These are phyloP conservation scores for Camellia lanceoleosa DNA, from an alignment of 148 eudicot genomes.

Conservation along the genomic window DNA sequence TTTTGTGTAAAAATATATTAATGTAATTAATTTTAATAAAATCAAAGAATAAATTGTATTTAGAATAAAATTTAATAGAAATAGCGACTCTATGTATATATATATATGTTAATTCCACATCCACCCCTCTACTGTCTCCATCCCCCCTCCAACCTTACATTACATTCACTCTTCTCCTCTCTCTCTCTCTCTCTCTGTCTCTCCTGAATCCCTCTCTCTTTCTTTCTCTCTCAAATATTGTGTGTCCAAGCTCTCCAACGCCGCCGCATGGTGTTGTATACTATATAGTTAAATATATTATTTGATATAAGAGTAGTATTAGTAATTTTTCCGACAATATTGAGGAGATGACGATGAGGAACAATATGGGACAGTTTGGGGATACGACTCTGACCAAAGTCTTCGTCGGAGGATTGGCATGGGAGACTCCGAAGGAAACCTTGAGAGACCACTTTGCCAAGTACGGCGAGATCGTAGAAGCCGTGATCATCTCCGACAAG, in stretches of 20 bases:
- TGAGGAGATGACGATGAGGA: conserved; percentile 38
- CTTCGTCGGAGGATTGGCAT: conserved; percentile 89
- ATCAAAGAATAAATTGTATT: no score
- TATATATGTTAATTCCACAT: not conserved
- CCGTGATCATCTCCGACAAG: conserved; percentile 86
- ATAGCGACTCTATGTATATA: not conserved
- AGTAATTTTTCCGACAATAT: no score
- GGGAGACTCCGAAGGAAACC: conserved; percentile 83
- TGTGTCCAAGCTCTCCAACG: not conserved
- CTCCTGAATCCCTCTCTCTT: not conserved
- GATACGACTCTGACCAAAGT: conserved; percentile 83
- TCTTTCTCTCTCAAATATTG: conserved; percentile 7
- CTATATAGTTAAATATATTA: not conserved
- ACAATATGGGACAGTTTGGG: conserved; percentile 40
- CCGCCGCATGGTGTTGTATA: not conserved
- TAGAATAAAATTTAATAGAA: no score
- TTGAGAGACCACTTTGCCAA: conserved; percentile 65
- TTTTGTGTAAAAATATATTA: no score
- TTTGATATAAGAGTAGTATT: no score
- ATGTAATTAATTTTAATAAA: no score
- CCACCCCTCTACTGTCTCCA: not conserved
- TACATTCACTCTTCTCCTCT: not conserved
- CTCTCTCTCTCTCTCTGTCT: not conserved
- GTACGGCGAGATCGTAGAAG: conserved; percentile 82
- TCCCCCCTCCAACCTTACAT: not conserved